Conservation (phyloP, 257 asterid genomes). For the Solanum pinnatisectum region DNA sequence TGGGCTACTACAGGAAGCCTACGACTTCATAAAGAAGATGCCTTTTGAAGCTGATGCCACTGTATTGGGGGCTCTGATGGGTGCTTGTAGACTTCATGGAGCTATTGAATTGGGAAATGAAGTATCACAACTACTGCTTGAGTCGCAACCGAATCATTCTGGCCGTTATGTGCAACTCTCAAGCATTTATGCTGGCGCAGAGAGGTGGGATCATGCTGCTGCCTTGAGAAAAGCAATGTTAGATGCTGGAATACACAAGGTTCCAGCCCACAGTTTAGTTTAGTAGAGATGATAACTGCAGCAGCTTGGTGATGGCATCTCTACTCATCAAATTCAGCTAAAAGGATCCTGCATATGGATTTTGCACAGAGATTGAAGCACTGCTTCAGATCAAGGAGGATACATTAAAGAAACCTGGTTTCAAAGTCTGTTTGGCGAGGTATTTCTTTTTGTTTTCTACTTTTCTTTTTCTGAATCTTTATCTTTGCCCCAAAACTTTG, state of each 20-base stretch:
- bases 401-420: not conserved
- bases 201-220: conserved; percentile 38
- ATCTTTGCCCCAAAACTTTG: not conserved
- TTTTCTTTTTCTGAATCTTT: not conserved
- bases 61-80: conserved; percentile 73
- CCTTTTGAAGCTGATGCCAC: conserved; percentile 76
- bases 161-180: conserved; percentile 58
- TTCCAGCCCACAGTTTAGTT: conserved; percentile 60
- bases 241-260: conserved; percentile 54
- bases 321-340: not conserved
- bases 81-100: conserved; percentile 78
- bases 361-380: not conserved
- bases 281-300: not conserved
- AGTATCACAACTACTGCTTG: conserved; percentile 35
- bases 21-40: conserved; percentile 49
- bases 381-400: not conserved
- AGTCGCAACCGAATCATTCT: conserved; percentile 9
- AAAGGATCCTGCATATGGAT: not conserved
- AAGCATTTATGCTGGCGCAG: conserved; percentile 75
- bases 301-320: not conserved
- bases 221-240: conserved; percentile 59
- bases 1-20: conserved; percentile 60
- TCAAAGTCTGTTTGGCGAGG: not conserved
- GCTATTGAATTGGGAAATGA: conserved; percentile 56
- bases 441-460: not conserved